These are phyloP conservation scores for Trichoderma parareesei DNA, from an alignment of 495 filamentous ascomycete species.

Conservation along the genomic window DNA sequence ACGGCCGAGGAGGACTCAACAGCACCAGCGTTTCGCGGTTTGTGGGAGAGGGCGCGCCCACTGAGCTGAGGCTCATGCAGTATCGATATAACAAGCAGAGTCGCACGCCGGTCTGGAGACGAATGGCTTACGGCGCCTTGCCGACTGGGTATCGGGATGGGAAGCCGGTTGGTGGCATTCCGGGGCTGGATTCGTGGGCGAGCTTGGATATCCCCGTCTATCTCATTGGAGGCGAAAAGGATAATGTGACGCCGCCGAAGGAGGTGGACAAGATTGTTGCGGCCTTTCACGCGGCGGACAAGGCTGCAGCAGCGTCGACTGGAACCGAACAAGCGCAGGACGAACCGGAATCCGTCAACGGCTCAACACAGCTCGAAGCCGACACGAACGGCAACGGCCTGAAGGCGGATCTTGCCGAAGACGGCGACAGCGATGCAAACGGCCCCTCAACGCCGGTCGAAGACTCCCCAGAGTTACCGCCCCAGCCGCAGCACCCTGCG, in stretches of 20 bases:
- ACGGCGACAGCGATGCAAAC: constrained; percentile 24
- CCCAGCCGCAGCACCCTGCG: constrained; percentile 31
- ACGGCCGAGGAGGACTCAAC: constrained; percentile 66
- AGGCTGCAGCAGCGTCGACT: constrained; percentile 34
- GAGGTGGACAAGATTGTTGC: constrained; percentile 61
- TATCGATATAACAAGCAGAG: constrained; percentile 78
- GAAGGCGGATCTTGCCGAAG: constrained; percentile 19
- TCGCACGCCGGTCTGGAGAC: constrained; percentile 68
- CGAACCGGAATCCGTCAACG: constrained; percentile 20
- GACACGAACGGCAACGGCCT: constrained; percentile 26
- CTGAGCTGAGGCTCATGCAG: constrained; percentile 70
- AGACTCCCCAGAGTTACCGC: constrained; percentile 28
- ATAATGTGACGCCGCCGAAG: constrained; percentile 59
- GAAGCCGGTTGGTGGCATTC: constrained; percentile 52
- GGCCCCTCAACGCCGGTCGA: constrained; percentile 38
- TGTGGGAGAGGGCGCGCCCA: constrained; percentile 64
- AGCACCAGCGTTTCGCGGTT: constrained; percentile 75
- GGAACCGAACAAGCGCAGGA: neutral
- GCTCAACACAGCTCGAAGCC: constrained; percentile 19
- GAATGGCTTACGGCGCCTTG: constrained; percentile 70
- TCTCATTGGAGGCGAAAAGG: constrained; percentile 68
- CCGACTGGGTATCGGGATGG: constrained; percentile 42
- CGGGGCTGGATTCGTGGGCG: constrained; percentile 64
- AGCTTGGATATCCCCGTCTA: constrained; percentile 65
- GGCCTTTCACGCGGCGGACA: constrained; percentile 19